Conservation (phyloP, 495 filamentous ascomycete genomes). For the Xanthoparmelia taractica region DNA sequence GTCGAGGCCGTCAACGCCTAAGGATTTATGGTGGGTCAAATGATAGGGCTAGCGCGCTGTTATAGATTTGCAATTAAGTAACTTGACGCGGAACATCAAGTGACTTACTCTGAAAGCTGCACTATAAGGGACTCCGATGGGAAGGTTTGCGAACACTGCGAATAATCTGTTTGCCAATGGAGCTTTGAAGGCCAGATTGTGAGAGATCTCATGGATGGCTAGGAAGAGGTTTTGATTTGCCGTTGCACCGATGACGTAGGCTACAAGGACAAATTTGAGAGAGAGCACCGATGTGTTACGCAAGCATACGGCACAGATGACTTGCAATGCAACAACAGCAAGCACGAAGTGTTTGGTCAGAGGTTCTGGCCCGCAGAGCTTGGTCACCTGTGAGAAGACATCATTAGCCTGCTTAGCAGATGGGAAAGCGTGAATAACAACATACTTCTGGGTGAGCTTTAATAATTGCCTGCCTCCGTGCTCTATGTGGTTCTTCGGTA, state of each 20-base stretch:
- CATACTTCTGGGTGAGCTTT: slow-evolving; percentile 94
- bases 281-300: slow-evolving; percentile 74
- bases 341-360: slow-evolving; percentile 90
- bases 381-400: slow-evolving; percentile 61
- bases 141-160: slow-evolving; percentile 89
- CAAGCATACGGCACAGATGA: slow-evolving; percentile 71
- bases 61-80: slow-evolving; percentile 10
- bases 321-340: slow-evolving; percentile 73
- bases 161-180: slow-evolving; percentile 76
- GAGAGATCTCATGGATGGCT: slow-evolving; percentile 97
- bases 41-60: slow-evolving; percentile 73
- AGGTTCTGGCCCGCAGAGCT: slow-evolving; percentile 94
- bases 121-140: slow-evolving; percentile 92
- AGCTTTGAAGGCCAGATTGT: slow-evolving; percentile 90
- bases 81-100: neutral
- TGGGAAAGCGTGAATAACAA: neutral
- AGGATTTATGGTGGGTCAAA: slow-evolving; percentile 97
- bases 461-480: slow-evolving; percentile 85
- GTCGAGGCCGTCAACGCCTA: slow-evolving; percentile 93
- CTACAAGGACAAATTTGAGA: slow-evolving; percentile 72
- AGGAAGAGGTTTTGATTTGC: slow-evolving; percentile 98
- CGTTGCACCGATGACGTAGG: slow-evolving; percentile 90
- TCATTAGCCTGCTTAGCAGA: slow-evolving; percentile 12
- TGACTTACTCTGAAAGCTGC: slow-evolving; percentile 76
- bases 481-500: slow-evolving; percentile 94